Percentiles rank a stretch among this genome's conserved stretches.
Evolutionary conservation across 257 asterid species (phyloP).

Genomic region (Knoxia roxburghii): DNA sequence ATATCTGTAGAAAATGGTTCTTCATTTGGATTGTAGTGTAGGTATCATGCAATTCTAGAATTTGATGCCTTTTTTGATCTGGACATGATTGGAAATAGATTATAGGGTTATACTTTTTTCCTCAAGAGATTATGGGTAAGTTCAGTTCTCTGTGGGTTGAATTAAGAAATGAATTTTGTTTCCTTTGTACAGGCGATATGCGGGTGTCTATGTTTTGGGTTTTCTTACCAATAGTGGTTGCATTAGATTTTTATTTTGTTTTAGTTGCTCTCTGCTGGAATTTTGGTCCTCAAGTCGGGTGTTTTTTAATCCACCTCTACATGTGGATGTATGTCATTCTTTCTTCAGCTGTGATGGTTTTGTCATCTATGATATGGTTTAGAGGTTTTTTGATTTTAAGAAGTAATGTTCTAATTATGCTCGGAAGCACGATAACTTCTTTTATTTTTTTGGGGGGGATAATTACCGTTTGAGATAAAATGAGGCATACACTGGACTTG

Average conservation of each 20-base stretch:
- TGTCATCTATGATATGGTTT: neutral
- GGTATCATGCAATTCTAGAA: neutral
- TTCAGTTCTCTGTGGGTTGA: neutral
- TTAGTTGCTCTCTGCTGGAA: neutral
- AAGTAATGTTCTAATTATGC: neutral
- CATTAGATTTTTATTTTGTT: neutral
- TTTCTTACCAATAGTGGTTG: neutral
- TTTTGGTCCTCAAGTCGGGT: neutral
- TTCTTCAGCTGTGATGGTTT: neutral
- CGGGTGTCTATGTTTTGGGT: neutral
- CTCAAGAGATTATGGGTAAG: neutral
- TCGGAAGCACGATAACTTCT: neutral
- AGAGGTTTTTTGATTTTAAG: neutral
- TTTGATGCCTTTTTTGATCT: neutral
- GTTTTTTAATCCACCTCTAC: neutral
- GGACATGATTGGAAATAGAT: neutral
- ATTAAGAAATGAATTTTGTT: neutral
- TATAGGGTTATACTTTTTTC: neutral
- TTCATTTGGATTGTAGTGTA: neutral
- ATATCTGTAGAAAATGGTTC: neutral
- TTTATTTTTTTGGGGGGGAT: too few species aligned
- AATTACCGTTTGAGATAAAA: neutral
- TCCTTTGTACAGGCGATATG: neutral
- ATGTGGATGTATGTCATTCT: neutral
- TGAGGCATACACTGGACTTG: neutral